These are phyloP conservation scores for Candida coquimbonensis DNA, from an alignment of 805 yeast species.

Conservation along the genomic window DNA sequence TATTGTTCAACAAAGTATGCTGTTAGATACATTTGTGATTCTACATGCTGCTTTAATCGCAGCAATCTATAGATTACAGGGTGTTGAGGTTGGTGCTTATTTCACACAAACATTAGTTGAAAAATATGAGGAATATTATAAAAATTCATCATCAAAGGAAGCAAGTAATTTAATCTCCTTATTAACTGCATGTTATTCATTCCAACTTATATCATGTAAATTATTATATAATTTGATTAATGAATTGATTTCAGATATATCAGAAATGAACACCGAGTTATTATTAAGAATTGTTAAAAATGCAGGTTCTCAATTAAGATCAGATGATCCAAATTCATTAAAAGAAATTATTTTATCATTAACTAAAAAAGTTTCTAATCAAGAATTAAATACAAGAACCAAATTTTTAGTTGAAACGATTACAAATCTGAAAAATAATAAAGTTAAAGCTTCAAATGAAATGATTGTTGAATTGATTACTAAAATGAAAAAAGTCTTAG, in stretches of 20 bases:
- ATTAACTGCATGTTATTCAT: conserved; percentile 67
- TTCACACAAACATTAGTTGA: conserved; percentile 79
- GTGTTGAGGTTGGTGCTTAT: conserved; percentile 84
- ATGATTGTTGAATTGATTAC: conserved; percentile 43
- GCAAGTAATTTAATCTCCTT: conserved; percentile 65
- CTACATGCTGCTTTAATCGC: conserved; percentile 72
- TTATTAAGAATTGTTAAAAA: conserved; percentile 64
- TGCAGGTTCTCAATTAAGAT: conserved; percentile 78
- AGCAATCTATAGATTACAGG: conserved; percentile 70
- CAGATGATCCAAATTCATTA: conserved; percentile 83
- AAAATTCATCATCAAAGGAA: conserved; percentile 38
- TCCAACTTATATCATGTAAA: conserved; percentile 68
- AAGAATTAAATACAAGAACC: conserved; percentile 51
- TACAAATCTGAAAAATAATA: conserved; percentile 79
- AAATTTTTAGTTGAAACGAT: conserved; percentile 81
- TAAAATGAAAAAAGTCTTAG: conserved; percentile 58
- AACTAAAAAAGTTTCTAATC: conserved; percentile 33
- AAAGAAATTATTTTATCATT: conserved; percentile 66
- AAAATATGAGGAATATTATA: conserved; percentile 41
- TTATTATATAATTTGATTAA: conserved; percentile 73
- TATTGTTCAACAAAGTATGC: conserved; percentile 52
- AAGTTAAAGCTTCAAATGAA: conserved; percentile 50
- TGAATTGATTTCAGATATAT: conserved; percentile 43
- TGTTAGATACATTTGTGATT: conserved; percentile 72
- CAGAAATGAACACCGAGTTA: conserved; percentile 71